Percentiles rank a stretch among this genome's conserved stretches.
phyloP scores from a whole-genome alignment of 129 eudicot genomes.

The Logfia minima region DNA sequence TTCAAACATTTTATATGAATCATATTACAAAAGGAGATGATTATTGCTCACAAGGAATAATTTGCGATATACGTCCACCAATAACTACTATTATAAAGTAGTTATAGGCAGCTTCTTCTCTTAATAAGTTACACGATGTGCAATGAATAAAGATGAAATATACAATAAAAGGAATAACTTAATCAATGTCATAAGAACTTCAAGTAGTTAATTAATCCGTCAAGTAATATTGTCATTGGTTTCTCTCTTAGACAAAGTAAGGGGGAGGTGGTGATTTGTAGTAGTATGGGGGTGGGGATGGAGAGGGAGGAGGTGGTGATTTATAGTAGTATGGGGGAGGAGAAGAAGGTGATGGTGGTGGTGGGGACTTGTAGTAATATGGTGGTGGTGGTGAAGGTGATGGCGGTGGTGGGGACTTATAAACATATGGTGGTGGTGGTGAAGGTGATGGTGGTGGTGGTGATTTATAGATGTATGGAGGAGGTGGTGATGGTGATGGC shows the following conservation, averaged over 20 bases:
- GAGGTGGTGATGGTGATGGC: slow-evolving; percentile 6
- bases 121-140: background rate
- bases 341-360: background rate
- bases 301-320: slow-evolving; percentile 14
- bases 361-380: slow-evolving; percentile 1
- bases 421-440: slow-evolving; percentile 1
- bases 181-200: background rate
- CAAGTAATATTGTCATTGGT: background rate
- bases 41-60: background rate
- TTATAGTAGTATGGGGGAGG: slow-evolving; percentile 1
- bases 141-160: background rate
- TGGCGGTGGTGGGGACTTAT: slow-evolving; percentile 10
- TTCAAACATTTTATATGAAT: background rate
- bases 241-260: background rate
- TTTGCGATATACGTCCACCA: too few relatives aligned
- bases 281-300: slow-evolving; percentile 3
- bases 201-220: background rate
- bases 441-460: slow-evolving; percentile 13
- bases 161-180: background rate
- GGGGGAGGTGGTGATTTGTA: slow-evolving; percentile 12
- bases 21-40: background rate
- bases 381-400: slow-evolving; percentile 2
- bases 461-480: background rate
- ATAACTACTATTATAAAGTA: background rate
- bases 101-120: background rate